phyloP scores from a whole-genome alignment of 2,329 filamentous ascomycete species.

The Ophiognomonia clavigignenti-juglandacearum region DNA sequence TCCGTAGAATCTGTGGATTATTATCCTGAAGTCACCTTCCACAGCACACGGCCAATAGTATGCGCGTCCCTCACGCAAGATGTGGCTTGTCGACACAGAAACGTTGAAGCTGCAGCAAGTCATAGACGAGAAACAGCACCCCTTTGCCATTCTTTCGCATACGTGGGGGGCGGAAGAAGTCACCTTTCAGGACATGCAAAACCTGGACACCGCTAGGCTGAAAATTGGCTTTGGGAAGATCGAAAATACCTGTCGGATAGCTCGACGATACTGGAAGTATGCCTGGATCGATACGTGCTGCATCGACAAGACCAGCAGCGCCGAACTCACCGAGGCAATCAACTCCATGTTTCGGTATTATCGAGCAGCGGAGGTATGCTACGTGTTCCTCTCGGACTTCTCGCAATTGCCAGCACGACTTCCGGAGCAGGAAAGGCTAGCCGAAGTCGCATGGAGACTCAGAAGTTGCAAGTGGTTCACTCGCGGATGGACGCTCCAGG shows the following conservation, averaged over 20 bases:
- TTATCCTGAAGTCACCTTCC: too few relatives aligned
- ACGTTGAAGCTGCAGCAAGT: too few relatives aligned
- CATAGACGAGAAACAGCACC: not conserved
- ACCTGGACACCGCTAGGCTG: not conserved
- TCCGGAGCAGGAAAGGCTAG: not conserved
- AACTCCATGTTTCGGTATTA: slow-evolving; percentile 21
- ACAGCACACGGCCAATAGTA: too few relatives aligned
- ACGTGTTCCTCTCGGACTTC: slow-evolving; percentile 7
- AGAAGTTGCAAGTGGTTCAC: slow-evolving; percentile 25
- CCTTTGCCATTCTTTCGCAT: not conserved
- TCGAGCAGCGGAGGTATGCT: slow-evolving; percentile 8
- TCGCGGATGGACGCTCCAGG: too few relatives aligned
- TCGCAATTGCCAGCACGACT: not conserved
- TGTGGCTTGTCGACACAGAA: too few relatives aligned
- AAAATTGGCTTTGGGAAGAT: slow-evolving; percentile 18
- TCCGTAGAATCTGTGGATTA: too few relatives aligned
- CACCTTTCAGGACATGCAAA: not conserved
- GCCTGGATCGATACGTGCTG: slow-evolving; percentile 22
- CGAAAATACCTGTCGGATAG: not conserved
- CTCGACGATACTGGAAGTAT: slow-evolving; percentile 1
- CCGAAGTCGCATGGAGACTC: not conserved
- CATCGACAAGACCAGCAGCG: slow-evolving; percentile 17
- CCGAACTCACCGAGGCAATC: slow-evolving; percentile 18
- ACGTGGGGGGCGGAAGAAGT: not conserved
- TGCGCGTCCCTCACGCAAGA: too few relatives aligned